Base-by-base conservation (phyloP, 345 rosid species). In the Odontarrhena argentea region DNA sequence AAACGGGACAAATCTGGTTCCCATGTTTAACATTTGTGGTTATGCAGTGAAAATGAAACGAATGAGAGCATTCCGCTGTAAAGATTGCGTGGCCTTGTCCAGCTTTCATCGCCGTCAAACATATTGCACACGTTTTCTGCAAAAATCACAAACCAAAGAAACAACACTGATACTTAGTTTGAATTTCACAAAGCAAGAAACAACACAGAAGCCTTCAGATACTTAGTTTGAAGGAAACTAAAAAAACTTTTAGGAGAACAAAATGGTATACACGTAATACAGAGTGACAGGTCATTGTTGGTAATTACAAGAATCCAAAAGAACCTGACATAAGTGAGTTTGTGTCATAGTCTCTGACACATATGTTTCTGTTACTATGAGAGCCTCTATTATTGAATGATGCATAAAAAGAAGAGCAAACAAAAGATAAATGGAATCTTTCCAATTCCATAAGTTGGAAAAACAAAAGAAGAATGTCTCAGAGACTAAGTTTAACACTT, bases 31-130 rank as follows among this genome's bases (percentile, higher is more conserved):
- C 99, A 73, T 84, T 95, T n/a, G 96, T 82, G 56, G 96, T 77
- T 58, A 95, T 95, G 84, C 99, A 95, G 8, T 85, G 89, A 78
- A 95, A 91, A 70, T 95, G 99, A 81, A 95, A 94, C 61, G 97
- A 84, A 73, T 94, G 99, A 18, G 99, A 84, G 60, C 99, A 91
- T 75, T 93, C 98, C 34, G 99, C 99, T 0, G 96, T 95, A 71
- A 95, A 95, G 61, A 95, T 95, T 11, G 99, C 97, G 14, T 82
- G 96, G 43, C 97, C 97, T 24, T 76, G 82, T 6, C 97, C 96
- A 38, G 91, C 76, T 77, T 86, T 91, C 80, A 91, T 84, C 71
- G 82, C 64, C 48, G 82, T 79, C 56, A 95, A 79, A 67, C 99
- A 95, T 78, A 95, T 95, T 7, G 97, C 83, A 83, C 99, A 95